A percentile compares a stretch with the other conserved stretches of the same genome.
Evolutionary conservation across 2,329 filamentous ascomycete genomes (phyloP).

Genomic region (Dendrostoma leiphaemia): DNA sequence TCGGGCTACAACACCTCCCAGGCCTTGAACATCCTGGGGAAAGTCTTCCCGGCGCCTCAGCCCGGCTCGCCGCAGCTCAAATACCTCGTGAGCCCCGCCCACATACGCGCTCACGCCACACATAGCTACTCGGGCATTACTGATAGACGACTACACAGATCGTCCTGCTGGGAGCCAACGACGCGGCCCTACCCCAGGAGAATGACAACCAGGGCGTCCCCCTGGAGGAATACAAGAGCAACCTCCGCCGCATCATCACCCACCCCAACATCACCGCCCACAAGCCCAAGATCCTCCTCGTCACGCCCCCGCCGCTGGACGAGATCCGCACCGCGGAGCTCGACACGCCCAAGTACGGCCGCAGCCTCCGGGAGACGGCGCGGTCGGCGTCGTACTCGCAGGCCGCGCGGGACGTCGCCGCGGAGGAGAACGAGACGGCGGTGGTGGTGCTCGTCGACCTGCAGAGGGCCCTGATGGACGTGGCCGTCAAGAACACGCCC

Average conservation of each 20-base stretch:
- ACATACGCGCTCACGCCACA: no score
- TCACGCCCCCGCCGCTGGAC: constrained; percentile 81
- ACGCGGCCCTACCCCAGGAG: constrained; percentile 67
- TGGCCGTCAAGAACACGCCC: constrained; percentile 58
- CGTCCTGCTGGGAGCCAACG: constrained; percentile 87
- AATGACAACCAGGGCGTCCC: constrained; percentile 73
- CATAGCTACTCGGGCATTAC: no score
- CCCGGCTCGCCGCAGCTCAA: constrained; percentile 57
- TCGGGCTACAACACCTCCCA: constrained; percentile 83
- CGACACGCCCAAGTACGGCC: constrained; percentile 33
- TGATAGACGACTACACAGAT: constrained; percentile 46
- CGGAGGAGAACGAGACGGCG: constrained; percentile 62
- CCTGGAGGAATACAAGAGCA: constrained; percentile 70
- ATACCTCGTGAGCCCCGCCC: constrained; percentile 55
- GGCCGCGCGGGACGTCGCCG: constrained; percentile 64
- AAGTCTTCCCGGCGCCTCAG: constrained; percentile 67
- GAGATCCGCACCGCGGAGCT: constrained; percentile 61
- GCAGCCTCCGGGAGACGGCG: constrained; percentile 38
- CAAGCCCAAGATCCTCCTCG: constrained; percentile 68
- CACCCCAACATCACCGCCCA: constrained; percentile 71
- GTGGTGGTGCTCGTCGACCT: constrained; percentile 76
- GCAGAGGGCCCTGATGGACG: constrained; percentile 73
- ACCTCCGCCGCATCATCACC: constrained; percentile 68
- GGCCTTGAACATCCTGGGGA: constrained; percentile 65
- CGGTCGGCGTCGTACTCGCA: constrained; percentile 57